These are phyloP conservation scores for Plasmodium yoelii DNA, from an alignment of 169 alveolate species.

Conservation along the genomic window DNA sequence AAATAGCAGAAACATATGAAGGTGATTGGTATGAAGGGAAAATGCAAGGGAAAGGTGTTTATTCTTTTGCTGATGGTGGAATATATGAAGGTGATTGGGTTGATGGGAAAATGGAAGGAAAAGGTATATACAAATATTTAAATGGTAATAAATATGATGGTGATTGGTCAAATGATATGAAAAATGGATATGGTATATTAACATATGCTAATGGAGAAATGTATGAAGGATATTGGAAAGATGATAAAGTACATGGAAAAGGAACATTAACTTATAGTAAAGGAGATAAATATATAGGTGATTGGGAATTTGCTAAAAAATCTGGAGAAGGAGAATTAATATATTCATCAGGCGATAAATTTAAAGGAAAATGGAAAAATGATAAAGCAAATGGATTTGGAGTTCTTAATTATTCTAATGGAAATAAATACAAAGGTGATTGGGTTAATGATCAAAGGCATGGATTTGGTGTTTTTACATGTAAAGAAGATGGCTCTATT, in stretches of 20 bases:
- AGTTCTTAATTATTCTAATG: conserved; percentile 92
- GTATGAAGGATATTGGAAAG: conserved; percentile 95
- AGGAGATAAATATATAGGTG: conserved; percentile 95
- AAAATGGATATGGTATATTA: conserved; percentile 93
- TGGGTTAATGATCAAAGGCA: conserved; percentile 94
- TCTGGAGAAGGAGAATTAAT: conserved; percentile 96
- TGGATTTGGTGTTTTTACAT: conserved; percentile 91
- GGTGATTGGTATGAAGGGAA: conserved; percentile 95
- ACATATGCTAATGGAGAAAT: conserved; percentile 92
- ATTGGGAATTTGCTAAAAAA: conserved; percentile 94
- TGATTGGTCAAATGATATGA: conserved; percentile 95
- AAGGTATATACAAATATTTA: conserved; percentile 92
- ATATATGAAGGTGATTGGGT: conserved; percentile 97
- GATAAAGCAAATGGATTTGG: conserved; percentile 97
- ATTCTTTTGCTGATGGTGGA: conserved; percentile 94
- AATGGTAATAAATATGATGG: conserved; percentile 95
- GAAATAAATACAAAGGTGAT: conserved; percentile 94
- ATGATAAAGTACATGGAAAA: conserved; percentile 94
- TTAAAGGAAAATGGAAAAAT: conserved; percentile 93
- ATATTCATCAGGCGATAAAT: conserved; percentile 93
- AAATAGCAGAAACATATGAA: conserved; percentile 91
- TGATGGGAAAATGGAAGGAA: conserved; percentile 95
- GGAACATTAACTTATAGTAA: conserved; percentile 92
- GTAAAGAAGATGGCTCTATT: conserved; percentile 91
- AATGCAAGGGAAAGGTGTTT: conserved; percentile 95